Base-by-base conservation (phyloP, 305 asterid genomes). In the Fraxinus nigra region DNA sequence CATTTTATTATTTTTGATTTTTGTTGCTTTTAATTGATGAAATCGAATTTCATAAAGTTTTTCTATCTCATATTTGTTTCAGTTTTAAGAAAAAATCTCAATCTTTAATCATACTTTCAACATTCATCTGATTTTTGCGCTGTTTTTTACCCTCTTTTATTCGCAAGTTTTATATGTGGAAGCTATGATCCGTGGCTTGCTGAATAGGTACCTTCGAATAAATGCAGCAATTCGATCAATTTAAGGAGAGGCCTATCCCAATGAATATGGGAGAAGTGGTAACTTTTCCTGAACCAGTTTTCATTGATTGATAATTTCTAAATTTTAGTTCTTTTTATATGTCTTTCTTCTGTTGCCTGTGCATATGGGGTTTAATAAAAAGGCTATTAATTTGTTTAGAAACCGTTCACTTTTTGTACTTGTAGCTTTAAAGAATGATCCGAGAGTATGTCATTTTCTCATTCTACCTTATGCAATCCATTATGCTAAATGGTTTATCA, bases 171-270 rank as follows among this genome's bases (percentile, higher is more conserved):
- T 26, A 26, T 65, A 24, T 4, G 35, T 65, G 35, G 73, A 33
- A 65, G 73, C 13, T 65, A 26, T 11, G 30, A 69, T 14, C 22
- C 10, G 24, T 65, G 85, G 72, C 74, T 18, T 86, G 78, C 33
- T 61, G 54, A 65, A 82, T 67, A 75, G 87, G 82, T 72, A 72
- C 54, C 16, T 83, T 77, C 84, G 76, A 84, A 46, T 32, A 85
- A 82, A 86, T 89, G 90, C 89, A 85, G 79, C 89, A 84, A 69
- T 81, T 87, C 79, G 90, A 84, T 80, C 91, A 85, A 87, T 81
- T 77, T 59, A 87, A 85, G 85, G 90, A 85, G 51, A 85, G 78
- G 83, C 79, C 82, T 14, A 43, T 35, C 20, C 83, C 85, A 28
- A 79, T 84, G 86, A 89, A 70, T 35, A 82, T 82, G 84, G 88